Evolutionary conservation across 768 basidiomycete genomes (phyloP).

Genomic region (Udeniomyces megalosporus): DNA sequence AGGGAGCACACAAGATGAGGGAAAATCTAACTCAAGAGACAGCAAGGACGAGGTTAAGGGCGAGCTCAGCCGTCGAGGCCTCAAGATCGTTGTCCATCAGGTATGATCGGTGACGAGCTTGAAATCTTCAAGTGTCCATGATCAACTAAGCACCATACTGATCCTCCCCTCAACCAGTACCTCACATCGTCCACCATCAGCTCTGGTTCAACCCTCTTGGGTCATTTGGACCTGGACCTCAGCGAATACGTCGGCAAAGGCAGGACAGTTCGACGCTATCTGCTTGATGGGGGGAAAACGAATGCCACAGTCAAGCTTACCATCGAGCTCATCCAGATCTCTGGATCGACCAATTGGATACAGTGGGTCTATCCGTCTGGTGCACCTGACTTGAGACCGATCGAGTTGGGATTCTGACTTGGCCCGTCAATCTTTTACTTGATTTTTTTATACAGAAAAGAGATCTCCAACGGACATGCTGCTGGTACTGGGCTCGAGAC

Average conservation of each 20-base stretch:
- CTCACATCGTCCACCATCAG: not conserved
- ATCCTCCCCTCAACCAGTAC: conserved; percentile 39
- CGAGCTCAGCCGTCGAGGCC: conserved; percentile 40
- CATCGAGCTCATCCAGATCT: conserved; percentile 41
- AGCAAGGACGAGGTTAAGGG: too few species aligned
- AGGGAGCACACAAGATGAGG: not conserved
- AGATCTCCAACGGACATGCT: conserved; percentile 56
- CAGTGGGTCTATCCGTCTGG: not conserved
- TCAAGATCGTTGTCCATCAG: conserved; percentile 53
- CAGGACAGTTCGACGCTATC: conserved; percentile 45
- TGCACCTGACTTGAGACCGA: too few species aligned
- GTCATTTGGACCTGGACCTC: conserved; percentile 45
- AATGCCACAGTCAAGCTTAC: conserved; percentile 63
- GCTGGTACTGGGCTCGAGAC: conserved; percentile 49
- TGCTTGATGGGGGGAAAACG: conserved; percentile 55
- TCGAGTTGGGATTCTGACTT: too few species aligned
- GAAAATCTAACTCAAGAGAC: too few species aligned
- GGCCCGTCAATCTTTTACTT: not conserved
- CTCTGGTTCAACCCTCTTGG: not conserved
- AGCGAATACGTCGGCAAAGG: conserved; percentile 54
- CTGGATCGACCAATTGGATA: conserved; percentile 39
- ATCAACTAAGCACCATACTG: conserved; percentile 33
- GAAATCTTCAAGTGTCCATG: not conserved
- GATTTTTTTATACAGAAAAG: conserved; percentile 32
- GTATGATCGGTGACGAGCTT: not conserved